Evolutionary conservation across 108 stramenopile species (phyloP), one percentile per base, ranked within the genome.

Genomic region (Bacterosira constricta): DNA sequence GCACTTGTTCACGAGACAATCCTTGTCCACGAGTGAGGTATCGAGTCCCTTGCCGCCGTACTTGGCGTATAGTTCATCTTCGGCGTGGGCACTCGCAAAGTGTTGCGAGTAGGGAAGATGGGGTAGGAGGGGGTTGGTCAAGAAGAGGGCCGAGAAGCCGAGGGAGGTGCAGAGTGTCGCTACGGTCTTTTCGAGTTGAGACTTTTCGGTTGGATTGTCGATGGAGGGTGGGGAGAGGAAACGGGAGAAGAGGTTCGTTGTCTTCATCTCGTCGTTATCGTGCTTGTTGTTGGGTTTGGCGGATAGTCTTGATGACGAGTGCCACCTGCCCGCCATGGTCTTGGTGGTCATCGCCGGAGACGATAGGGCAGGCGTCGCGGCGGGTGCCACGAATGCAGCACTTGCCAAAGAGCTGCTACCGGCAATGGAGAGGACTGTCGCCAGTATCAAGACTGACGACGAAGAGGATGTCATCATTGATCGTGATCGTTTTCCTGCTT

Each of bases 11-110:
- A 90, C 71, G 13, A 97, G 80, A 65, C 96, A 97, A 31, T 86
- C 87, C 53, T 89, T 87, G 58, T 97, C 96, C 9, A 96, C 90
- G 10, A 93, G 63, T 11, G 90, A 91, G 2, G 91, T 80, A 65
- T 96, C 95, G 44, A 96, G 82, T 25, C 89, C 88, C 63, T 86
- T 89, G 23, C 82, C 88, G 9, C 94, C 94, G 68, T 95, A 95
- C 37, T 88, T 88, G 56, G 86, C 90, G 17, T 92, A 89, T 8
- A 96, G 79, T 50, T 96, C 95, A 59, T 96, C 87, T 71, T 96
- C 94, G 6, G 89, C 94, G 57, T 85, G 78, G 39, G 90, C 92
- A n/a, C 80, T 36, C 1, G 59, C 21, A 15, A 59, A 65, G n/a
- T 52, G 30, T 5, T 35, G 44, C 7, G 67, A 63, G 58, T 62